Evolutionary conservation across 352 stramenopile species (phyloP).

Genomic region (Globisporangium sylvaticum): DNA sequence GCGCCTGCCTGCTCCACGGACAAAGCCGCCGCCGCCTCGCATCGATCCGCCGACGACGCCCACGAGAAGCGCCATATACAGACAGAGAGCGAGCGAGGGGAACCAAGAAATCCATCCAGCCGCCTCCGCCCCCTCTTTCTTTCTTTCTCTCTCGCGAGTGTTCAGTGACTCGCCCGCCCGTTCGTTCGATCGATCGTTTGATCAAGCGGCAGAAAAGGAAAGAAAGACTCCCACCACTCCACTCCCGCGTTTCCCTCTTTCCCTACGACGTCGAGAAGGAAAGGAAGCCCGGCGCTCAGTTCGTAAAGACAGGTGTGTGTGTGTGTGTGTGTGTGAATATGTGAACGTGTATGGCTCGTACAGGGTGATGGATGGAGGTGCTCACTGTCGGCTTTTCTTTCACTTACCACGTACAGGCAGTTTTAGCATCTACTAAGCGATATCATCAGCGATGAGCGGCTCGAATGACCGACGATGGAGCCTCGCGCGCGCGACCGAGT

Average conservation of each 20-base stretch:
- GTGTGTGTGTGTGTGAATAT: not conserved
- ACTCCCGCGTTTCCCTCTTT: not conserved
- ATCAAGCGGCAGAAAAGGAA: not conserved
- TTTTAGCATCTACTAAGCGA: constrained; percentile 6
- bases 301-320: not conserved
- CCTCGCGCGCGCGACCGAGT: constrained; percentile 81
- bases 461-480: constrained; percentile 78
- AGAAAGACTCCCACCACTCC: not conserved
- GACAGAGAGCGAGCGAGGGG: not conserved
- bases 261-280: not conserved
- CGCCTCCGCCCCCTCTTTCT: not conserved
- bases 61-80: not conserved
- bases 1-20: not conserved
- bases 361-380: not conserved
- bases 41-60: not conserved
- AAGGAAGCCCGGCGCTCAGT: not conserved
- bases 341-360: not conserved
- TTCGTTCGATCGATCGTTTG: not conserved
- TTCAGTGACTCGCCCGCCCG: not conserved
- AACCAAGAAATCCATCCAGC: not conserved
- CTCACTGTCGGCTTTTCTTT: constrained; percentile 5
- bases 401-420: not conserved
- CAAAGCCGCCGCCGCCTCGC: not conserved
- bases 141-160: not conserved
- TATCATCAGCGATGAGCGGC: constrained; percentile 34